A percentile compares a stretch with the other conserved stretches of the same genome.
Conservation (phyloP, 805 yeast genomes). For the Priceomyces carsonii region DNA sequence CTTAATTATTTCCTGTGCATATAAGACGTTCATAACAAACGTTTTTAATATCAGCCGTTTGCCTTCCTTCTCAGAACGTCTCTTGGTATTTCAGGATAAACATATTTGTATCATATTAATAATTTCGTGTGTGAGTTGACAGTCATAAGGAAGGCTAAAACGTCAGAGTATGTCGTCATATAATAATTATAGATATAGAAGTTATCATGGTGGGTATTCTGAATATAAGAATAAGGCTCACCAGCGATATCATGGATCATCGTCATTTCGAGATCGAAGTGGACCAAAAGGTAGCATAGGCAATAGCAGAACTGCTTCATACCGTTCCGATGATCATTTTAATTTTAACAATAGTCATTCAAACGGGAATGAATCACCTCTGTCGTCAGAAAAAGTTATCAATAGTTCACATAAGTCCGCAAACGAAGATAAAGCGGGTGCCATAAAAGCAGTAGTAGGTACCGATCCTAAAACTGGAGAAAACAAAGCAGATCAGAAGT, state of each 20-base stretch:
- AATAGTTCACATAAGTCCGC: neutral
- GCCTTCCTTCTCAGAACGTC: no score
- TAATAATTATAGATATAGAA: constrained; percentile 8
- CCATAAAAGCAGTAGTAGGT: constrained; percentile 18
- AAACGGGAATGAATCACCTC: neutral
- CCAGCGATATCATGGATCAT: constrained; percentile 4
- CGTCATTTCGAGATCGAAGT: constrained; percentile 3
- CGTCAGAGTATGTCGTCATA: constrained; percentile 7
- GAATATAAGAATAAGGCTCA: constrained; percentile 4
- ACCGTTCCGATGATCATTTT: no score
- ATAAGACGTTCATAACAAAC: no score
- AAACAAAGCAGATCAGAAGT: constrained; percentile 30
- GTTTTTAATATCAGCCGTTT: no score
- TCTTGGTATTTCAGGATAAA: no score
- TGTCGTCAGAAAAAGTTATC: neutral
- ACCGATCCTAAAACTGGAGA: constrained; percentile 34
- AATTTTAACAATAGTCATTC: neutral
- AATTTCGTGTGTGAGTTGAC: no score
- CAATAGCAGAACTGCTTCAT: constrained; percentile 1
- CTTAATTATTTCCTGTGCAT: no score
- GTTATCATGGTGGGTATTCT: constrained; percentile 6
- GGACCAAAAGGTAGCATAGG: constrained; percentile 1
- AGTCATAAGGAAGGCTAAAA: no score
- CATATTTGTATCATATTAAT: no score
- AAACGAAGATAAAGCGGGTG: neutral